Evolutionary conservation across 768 basidiomycete species (phyloP), one percentile per base, ranked within the genome.

Genomic region (Podaxis rugospora): DNA sequence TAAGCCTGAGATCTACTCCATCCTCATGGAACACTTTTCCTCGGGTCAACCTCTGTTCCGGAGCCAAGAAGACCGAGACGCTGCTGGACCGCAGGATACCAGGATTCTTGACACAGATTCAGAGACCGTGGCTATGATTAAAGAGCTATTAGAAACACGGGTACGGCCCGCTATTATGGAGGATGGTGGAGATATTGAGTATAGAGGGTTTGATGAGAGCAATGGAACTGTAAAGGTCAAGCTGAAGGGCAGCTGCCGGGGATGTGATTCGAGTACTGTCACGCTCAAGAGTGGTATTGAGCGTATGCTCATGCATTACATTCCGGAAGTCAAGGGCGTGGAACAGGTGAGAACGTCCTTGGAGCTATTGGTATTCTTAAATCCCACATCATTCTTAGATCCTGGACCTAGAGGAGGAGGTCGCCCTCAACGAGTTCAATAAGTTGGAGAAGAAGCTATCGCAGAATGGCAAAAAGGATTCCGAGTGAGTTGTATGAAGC

Each of bases 271-370:
- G 35, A 95, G 93, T 71, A 87, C 92, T 5, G 95, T 98, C 36
- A 99, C 97, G 14, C 77, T 99, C 59, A 99, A 98, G 81, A 87
- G 85, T 63, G 97, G 97, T 7, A 98, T 99, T 56, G 97, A 99
- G 76, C 81, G 97, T 64, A 98, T 99, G 97, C 77, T 99, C 67
- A 95, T 93, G 93, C 96, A 98, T 75, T 98, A 98, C 69, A 93
- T 99, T 57, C 96, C 96, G 1, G 92, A 96, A 74, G 94, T 96
- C 40, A 91, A 93, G 72, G 90, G 87, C 25, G 91, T 95, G 6
- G 89, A 94, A 67, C 92, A 95, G 83, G 92, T 88, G 64, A 65
- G 80, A 68, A 14, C 35, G 11, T 51, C 11, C 28, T 25, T n/a
- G 21, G 28, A 13, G 25, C 27, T 52, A 32, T 44, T 37, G n/a